Evolutionary conservation across 2,329 filamentous ascomycete genomes (phyloP).

Genomic region (Furcasterigmium furcatum): DNA sequence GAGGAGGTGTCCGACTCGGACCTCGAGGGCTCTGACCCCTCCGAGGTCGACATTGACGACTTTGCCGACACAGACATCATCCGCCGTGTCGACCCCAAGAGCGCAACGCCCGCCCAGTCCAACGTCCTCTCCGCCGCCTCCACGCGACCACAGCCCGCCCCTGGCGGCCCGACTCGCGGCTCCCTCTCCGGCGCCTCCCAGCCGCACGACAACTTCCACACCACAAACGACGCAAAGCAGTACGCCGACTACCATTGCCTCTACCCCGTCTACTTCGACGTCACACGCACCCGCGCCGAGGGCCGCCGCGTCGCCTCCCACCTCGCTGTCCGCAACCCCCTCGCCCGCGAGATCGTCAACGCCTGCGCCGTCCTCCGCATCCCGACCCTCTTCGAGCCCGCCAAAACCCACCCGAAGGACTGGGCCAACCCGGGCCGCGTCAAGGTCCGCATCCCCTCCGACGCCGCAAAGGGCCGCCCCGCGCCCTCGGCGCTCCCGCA

Average conservation of each 20-base stretch:
- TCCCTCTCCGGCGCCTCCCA: constrained; percentile 16
- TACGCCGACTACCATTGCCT: constrained; percentile 83
- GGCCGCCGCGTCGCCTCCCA: constrained; percentile 74
- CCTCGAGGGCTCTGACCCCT: constrained; percentile 71
- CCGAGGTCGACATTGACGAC: constrained; percentile 77
- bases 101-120: constrained; percentile 22
- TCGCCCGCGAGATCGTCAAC: constrained; percentile 85
- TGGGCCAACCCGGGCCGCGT: constrained; percentile 96
- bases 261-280: constrained; percentile 96
- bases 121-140: constrained; percentile 24
- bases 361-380: constrained; percentile 74
- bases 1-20: constrained; percentile 90
- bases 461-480: constrained; percentile 25
- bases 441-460: constrained; percentile 48
- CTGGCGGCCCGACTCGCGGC: constrained; percentile 16
- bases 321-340: constrained; percentile 77
- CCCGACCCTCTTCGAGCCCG: constrained; percentile 79
- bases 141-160: constrained; percentile 30
- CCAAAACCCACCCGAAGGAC: constrained; percentile 91
- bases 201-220: constrained; percentile 22
- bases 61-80: constrained; percentile 57
- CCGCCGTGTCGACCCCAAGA: constrained; percentile 34
- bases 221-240: constrained; percentile 44
- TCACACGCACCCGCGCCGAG: constrained; percentile 66
- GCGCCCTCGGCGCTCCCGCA: constrained; percentile 47